phyloP scores from a whole-genome alignment of 2,329 filamentous ascomycete genomes.

The Botrytis aclada region DNA sequence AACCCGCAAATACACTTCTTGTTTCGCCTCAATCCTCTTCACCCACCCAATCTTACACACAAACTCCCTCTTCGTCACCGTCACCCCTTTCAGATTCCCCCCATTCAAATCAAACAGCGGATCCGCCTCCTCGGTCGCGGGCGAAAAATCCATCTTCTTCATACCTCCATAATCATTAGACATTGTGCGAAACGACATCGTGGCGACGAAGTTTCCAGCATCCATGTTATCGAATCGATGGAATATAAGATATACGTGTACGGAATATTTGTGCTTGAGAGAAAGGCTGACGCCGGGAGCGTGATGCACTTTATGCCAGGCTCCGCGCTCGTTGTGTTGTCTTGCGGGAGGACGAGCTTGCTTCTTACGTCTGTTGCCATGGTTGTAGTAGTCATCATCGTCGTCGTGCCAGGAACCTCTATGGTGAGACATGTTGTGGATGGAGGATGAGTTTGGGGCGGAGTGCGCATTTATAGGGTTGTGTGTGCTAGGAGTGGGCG shows the following conservation, averaged over 20 bases:
- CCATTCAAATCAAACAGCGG: background rate
- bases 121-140: background rate
- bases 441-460: background rate
- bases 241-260: background rate
- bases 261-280: background rate
- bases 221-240: background rate
- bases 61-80: background rate
- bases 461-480: background rate
- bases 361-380: background rate
- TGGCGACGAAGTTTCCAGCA: background rate
- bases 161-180: background rate
- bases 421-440: background rate
- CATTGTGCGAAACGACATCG: background rate
- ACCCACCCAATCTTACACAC: background rate
- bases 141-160: background rate
- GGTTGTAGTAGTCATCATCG: background rate
- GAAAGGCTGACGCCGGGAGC: background rate
- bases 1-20: background rate
- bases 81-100: background rate
- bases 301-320: background rate
- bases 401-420: background rate
- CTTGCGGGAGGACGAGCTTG: background rate
- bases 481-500: background rate
- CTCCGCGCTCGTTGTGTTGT: background rate
- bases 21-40: background rate